A percentile compares a stretch with the other conserved stretches of the same genome.
phyloP scores from a whole-genome alignment of 257 asterid species.

The Primulina tabacum region DNA sequence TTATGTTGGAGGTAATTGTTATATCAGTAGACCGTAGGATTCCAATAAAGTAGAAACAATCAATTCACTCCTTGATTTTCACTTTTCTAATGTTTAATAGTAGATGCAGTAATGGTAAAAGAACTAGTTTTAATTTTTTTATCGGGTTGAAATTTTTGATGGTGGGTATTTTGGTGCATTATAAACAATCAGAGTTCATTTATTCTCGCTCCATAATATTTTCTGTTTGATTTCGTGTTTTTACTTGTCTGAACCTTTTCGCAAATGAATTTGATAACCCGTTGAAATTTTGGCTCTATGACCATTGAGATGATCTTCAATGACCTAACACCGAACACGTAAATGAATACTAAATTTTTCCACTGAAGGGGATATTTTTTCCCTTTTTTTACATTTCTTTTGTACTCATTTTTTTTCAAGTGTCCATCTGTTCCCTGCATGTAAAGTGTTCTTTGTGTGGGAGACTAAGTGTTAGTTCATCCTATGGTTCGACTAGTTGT shows the following conservation, averaged over 20 bases:
- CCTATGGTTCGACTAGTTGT: neutral
- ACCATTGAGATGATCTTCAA: neutral
- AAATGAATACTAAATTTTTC: neutral
- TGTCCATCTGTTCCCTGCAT: neutral
- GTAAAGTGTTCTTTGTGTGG: neutral
- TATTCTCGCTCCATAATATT: neutral
- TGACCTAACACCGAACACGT: neutral
- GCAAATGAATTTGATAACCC: neutral
- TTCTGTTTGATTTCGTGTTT: neutral
- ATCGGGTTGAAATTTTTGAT: neutral
- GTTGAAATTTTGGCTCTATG: neutral
- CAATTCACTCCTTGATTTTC: neutral
- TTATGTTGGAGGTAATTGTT: conserved; percentile 73
- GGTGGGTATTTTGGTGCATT: neutral
- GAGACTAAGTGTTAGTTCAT: neutral
- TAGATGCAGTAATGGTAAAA: neutral
- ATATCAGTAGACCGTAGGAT: conserved; percentile 5
- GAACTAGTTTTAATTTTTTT: neutral
- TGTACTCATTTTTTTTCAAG: too few relatives aligned
- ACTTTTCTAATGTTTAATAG: neutral
- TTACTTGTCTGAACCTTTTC: neutral
- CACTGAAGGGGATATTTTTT: neutral
- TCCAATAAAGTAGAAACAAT: neutral
- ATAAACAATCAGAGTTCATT: neutral
- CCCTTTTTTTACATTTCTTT: neutral